Evolutionary conservation across 2,329 filamentous ascomycete genomes (phyloP).

Genomic region (Alternaria triticimaculans): DNA sequence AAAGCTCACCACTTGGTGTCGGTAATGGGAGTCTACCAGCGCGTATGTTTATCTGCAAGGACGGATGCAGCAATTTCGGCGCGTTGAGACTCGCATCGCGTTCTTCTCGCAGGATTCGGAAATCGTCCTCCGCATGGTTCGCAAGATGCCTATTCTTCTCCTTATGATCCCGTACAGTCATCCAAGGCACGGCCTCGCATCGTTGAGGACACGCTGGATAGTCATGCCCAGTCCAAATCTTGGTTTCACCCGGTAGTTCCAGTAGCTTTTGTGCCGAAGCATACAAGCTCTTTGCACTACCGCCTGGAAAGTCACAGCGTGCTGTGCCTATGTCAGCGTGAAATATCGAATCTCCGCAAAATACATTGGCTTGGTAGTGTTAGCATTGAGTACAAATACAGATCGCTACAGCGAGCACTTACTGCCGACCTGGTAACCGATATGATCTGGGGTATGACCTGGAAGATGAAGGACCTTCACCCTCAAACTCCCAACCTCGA

Average conservation of each 20-base stretch:
- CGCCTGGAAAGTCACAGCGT: conserved; percentile 47
- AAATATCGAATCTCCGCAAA: conserved; percentile 48
- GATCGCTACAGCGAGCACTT: background rate
- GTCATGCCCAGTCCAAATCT: conserved; percentile 47
- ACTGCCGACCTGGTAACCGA: conserved; percentile 63
- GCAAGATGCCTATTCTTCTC: conserved; percentile 46
- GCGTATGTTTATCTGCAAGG: conserved; percentile 52
- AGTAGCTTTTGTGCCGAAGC: conserved; percentile 37
- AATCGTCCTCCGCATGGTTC: conserved; percentile 37
- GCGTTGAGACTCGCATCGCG: conserved; percentile 39
- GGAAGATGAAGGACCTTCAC: conserved; percentile 62
- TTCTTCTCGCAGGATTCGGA: conserved; percentile 40
- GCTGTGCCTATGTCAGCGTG: conserved; percentile 44
- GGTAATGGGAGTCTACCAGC: conserved; percentile 42
- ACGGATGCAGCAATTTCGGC: conserved; percentile 47
- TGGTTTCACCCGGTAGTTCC: conserved; percentile 33
- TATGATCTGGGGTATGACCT: conserved; percentile 67
- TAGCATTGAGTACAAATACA: background rate
- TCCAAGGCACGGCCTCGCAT: conserved; percentile 32
- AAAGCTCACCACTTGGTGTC: conserved; percentile 4
- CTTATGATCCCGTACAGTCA: conserved; percentile 47
- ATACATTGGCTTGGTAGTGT: conserved; percentile 15
- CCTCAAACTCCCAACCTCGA: conserved; percentile 57
- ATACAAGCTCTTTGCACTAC: conserved; percentile 36
- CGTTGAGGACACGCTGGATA: conserved; percentile 35